phyloP scores from a whole-genome alignment of 2,329 filamentous ascomycete genomes.

The Neopestalotiopsis clavispora region DNA sequence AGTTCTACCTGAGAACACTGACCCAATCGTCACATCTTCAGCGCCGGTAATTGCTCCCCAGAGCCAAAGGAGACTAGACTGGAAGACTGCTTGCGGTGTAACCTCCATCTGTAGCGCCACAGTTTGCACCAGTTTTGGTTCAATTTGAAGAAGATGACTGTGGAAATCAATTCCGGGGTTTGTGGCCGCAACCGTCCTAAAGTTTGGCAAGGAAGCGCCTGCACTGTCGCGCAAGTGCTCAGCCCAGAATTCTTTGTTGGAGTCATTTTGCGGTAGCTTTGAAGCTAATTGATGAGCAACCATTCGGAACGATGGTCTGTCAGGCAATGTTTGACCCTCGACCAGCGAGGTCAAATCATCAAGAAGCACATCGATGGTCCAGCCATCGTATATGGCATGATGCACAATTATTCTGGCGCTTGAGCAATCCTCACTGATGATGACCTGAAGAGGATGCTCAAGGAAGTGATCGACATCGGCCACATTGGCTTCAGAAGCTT shows the following conservation, averaged over 20 bases:
- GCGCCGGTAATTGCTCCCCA: constrained; percentile 68
- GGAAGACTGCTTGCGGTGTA: constrained; percentile 75
- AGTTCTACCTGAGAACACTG: constrained; percentile 81
- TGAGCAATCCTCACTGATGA: constrained; percentile 45
- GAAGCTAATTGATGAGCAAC: constrained; percentile 54
- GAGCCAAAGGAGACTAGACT: constrained; percentile 71
- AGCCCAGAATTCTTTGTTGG: constrained; percentile 70
- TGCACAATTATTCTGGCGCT: constrained; percentile 66
- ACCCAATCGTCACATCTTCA: constrained; percentile 74
- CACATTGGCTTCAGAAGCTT: constrained; percentile 46
- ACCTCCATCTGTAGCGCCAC: constrained; percentile 48
- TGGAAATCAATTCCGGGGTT: constrained; percentile 32
- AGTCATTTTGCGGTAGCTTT: constrained; percentile 36
- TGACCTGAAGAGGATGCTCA: constrained; percentile 63
- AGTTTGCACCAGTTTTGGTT: constrained; percentile 38
- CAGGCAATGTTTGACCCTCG: constrained; percentile 25
- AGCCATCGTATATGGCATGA: constrained; percentile 91
- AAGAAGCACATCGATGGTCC: constrained; percentile 80
- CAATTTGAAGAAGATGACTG: constrained; percentile 37
- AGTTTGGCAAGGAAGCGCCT: constrained; percentile 61
- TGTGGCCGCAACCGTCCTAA: constrained; percentile 46
- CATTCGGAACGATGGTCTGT: constrained; percentile 63
- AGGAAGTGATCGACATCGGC: constrained; percentile 47
- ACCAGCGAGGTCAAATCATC: constrained; percentile 66
- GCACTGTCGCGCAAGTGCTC: constrained; percentile 64